Evolutionary conservation across 1,284 basidiomycete species (phyloP).

Genomic region (Microbotryum violaceum): DNA sequence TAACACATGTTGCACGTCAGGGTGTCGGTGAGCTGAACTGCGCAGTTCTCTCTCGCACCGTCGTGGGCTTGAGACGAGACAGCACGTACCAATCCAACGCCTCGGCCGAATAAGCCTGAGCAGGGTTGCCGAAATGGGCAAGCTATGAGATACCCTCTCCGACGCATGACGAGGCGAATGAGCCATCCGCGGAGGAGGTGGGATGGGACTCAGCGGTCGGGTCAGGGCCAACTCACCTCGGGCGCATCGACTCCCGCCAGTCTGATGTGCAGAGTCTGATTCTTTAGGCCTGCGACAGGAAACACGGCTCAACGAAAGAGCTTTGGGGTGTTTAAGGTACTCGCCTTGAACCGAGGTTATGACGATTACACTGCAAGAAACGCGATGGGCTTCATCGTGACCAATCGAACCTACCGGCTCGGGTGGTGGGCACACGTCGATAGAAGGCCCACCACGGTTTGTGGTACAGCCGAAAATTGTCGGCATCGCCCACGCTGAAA

Average conservation of each 20-base stretch:
- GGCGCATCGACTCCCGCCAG: slow-evolving; percentile 84
- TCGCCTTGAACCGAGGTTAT: not conserved
- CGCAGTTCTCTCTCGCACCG: too few species aligned
- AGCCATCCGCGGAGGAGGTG: not conserved
- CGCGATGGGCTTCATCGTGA: too few species aligned
- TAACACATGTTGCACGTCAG: not conserved
- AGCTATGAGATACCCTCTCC: slow-evolving; percentile 6
- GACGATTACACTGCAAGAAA: too few species aligned
- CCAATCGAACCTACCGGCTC: not conserved
- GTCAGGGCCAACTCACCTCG: slow-evolving; percentile 49
- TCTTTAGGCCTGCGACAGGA: slow-evolving; percentile 53
- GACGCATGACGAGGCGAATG: not conserved
- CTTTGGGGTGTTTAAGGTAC: not conserved
- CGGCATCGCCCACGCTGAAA: slow-evolving; percentile 43
- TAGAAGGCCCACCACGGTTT: slow-evolving; percentile 64
- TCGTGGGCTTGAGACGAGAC: not conserved
- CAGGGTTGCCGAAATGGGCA: slow-evolving; percentile 67
- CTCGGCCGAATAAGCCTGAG: slow-evolving; percentile 63
- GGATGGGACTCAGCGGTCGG: not conserved
- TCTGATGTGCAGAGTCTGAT: slow-evolving; percentile 71
- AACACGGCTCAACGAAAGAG: not conserved
- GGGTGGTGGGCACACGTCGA: slow-evolving; percentile 50
- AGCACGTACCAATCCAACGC: slow-evolving; percentile 51
- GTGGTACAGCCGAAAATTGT: slow-evolving; percentile 59
- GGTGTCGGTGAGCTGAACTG: too few species aligned